phyloP scores from a whole-genome alignment of 768 basidiomycete genomes.

The Pholiota conissans region DNA sequence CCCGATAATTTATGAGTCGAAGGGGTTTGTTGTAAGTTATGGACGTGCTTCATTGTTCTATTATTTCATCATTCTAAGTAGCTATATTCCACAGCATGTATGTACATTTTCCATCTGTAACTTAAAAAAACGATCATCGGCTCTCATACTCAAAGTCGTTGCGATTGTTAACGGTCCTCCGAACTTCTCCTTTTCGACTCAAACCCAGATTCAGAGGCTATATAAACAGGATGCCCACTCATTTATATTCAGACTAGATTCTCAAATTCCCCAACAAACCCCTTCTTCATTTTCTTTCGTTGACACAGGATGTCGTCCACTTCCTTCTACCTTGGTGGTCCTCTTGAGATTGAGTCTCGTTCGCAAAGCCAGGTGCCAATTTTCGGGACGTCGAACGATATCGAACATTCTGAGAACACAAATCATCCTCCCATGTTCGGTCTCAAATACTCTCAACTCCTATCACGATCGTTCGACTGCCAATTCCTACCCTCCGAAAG shows the following conservation, averaged over 20 bases:
- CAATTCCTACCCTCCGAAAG: neutral
- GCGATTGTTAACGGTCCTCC: too few species aligned
- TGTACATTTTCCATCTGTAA: neutral
- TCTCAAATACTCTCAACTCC: constrained; percentile 1
- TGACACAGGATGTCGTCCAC: neutral
- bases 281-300: neutral
- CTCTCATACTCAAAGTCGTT: too few species aligned
- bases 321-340: neutral
- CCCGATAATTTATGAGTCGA: neutral
- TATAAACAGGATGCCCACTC: neutral
- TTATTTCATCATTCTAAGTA: neutral
- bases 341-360: neutral
- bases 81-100: neutral
- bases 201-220: neutral
- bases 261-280: neutral
- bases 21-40: neutral
- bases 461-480: constrained; percentile 7
- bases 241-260: neutral
- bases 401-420: neutral
- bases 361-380: neutral
- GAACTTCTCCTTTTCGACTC: neutral
- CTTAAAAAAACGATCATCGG: too few species aligned
- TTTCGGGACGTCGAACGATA: neutral
- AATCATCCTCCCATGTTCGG: constrained; percentile 10
- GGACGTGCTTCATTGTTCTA: neutral